Evolutionary conservation across 163 green algal genomes (phyloP), one percentile per base, ranked within the genome.

Genomic region (Scenedesmus sp.): DNA sequence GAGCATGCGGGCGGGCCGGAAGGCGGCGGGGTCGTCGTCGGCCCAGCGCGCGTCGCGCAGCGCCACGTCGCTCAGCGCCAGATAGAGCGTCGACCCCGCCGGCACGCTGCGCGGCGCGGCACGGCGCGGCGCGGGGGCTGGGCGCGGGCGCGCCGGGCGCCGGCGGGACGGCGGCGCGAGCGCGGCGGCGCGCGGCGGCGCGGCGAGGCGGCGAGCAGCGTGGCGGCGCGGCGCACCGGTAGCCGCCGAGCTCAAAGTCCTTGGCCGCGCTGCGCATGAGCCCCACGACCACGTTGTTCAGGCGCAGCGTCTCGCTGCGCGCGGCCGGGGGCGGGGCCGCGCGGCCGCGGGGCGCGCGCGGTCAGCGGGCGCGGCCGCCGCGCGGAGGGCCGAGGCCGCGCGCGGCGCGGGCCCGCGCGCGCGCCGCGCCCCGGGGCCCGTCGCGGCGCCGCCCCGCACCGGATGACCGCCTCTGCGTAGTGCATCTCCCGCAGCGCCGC

Each of bases 401-500:
- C 39, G 39, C 39, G 7, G 39, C 39, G 39, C 39, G 39, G 7
- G 39, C 39, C 7, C 10, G 39, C 39, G 39, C 10, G 39, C 39
- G 10, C 6, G 39, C 39, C 6, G 10, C 39, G 39, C 39, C 7
- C 7, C 39, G 10, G 6, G 39, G 39, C 7, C 39, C 7, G 39
- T 47, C 39, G 39, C 6, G 7, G 10, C 39, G 39, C 39, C 7
- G 7, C 39, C 7, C 39, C 70, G 33, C 45, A 78, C 29, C 70
- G 80, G 33, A 87, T 50, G 17, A 81, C 54, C 11, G 74, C 84
- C 18, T 89, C 84, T 24, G 64, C 44, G 34, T 87, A 90, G 0
- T 17, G 51, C 85, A 90, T 90, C 0, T 77, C 77, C n/a, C 75
- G 60, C 5, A 91, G 81, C 3, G 75, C 56, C 0, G 63, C 74